Evolutionary conservation across 148 eudicot species (phyloP), one percentile per base, ranked within the genome.

Genomic region (Beta vulgaris): DNA sequence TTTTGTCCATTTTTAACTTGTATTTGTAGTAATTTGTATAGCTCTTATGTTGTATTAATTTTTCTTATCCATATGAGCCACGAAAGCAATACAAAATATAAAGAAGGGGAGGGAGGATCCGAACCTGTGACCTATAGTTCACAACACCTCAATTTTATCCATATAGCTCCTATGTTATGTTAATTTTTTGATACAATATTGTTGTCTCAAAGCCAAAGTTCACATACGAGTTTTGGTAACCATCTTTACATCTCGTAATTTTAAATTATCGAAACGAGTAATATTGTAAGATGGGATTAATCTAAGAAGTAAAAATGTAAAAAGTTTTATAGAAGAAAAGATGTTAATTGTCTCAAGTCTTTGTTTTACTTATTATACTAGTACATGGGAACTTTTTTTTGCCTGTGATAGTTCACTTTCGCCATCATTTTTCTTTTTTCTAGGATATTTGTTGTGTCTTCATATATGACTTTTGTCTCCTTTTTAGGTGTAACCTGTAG

Each of bases 381-480:
- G 34, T 57, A 68, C 7, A n/a, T 10, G 9, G 32, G 9, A 29
- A 31, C 11, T 43, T 69, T 34, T n/a, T 74, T 74, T 66, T 16
- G 51, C n/a, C 37, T 60, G 3, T 75, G 29, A 42, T 68, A 21
- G 62, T 68, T 68, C 64, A 75, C 72, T 75, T 65, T 67, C 79
- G 57, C n/a, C 57, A 28, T 55, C 39, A 4, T 32, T 28, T 68
- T 46, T 19, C 35, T 35, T 2, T 61, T 60, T 25, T 26, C 3
- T 9, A 7, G 25, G 42, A 21, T 40, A 26, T 59, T 48, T 35
- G 3, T 25, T 37, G 15, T 77, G 74, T 60, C 68, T 62, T 58
- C n/a, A 39, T 71, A 26, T 35, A 43, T 81, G 73, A 79, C 82
- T 79, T 79, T 57, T 68, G 58, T 55, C 73, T 48, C 49, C 54